Base-by-base conservation (phyloP, 306 rosid species). In the Fagus crenata region DNA sequence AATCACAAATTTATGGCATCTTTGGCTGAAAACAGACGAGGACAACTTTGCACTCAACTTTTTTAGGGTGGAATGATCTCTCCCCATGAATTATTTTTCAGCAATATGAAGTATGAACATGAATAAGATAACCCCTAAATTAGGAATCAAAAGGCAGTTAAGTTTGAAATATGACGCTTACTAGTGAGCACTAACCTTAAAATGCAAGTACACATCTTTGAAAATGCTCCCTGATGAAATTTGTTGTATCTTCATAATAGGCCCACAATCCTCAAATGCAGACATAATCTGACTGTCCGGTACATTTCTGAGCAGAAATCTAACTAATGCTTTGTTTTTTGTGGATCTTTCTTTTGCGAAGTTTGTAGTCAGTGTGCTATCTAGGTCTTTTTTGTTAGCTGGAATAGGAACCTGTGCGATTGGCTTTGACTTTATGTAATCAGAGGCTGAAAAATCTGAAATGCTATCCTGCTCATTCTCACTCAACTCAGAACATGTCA, bases 291-390 rank as follows among this genome's bases (percentile, higher is more conserved):
- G 1, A 14, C n/a, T 6, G 0, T 40, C 35, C 68, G 74, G 31
- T 0, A 58, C 70, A 41, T 42, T 15, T 13, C 22, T 41, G 53
- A 0, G 3, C 71, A 73, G 18, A 43, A 80, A 80, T 46, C 79
- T 80, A 46, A 80, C 79, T 75, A 74, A 67, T 75, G 58, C 74
- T 35, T 11, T 80, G 53, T 42, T 80, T 73, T 74, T 33, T 28
- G 18, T 64, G 13, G 74, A 53, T 63, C 42, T 65, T 31, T 72
- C 43, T 37, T 79, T 46, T 42, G 22, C 15, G 18, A 32, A 8
- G 70, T 33, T 17, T 9, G 32, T 39, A 39, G 6, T 14, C 18
- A 39, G 75, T 13, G 2, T 41, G 32, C 60, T 17, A 69, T 33
- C 28, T 8, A 39, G 67, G 73, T 53, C 65, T 61, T 63, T 67